phyloP scores from a whole-genome alignment of 306 rosid genomes.

The Urtica urens region DNA sequence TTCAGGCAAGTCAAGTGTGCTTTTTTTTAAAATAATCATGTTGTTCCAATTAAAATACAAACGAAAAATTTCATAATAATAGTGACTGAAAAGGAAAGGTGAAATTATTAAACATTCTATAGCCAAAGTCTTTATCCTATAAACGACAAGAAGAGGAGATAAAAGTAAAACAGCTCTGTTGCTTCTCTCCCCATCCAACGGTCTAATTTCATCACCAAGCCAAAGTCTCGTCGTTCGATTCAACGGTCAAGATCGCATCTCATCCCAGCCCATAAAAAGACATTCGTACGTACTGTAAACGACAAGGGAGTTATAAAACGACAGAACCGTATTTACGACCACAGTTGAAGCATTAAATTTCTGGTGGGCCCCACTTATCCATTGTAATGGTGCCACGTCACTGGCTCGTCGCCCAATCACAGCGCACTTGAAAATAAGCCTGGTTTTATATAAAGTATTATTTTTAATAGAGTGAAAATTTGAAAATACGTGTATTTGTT shows the following conservation, averaged over 20 bases:
- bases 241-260: neutral
- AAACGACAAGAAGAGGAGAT: slow-evolving; percentile 1
- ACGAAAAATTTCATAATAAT: too few species aligned
- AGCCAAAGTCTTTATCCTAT: neutral
- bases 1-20: too few species aligned
- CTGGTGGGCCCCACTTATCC: slow-evolving; percentile 5
- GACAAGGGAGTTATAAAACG: neutral
- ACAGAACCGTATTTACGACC: neutral
- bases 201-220: neutral
- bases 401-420: neutral
- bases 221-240: neutral
- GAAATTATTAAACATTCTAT: neutral
- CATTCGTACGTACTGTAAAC: neutral
- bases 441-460: too few species aligned
- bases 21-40: too few species aligned
- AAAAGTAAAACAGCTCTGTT: neutral
- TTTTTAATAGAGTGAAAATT: too few species aligned
- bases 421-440: neutral
- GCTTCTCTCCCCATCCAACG: slow-evolving; percentile 3
- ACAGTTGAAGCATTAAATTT: neutral
- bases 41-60: too few species aligned
- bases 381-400: slow-evolving; percentile 18
- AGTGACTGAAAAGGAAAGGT: neutral
- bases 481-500: too few species aligned
- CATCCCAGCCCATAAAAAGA: neutral